Evolutionary conservation across 1,284 basidiomycete genomes (phyloP).

Genomic region (Fomes fomentarius): DNA sequence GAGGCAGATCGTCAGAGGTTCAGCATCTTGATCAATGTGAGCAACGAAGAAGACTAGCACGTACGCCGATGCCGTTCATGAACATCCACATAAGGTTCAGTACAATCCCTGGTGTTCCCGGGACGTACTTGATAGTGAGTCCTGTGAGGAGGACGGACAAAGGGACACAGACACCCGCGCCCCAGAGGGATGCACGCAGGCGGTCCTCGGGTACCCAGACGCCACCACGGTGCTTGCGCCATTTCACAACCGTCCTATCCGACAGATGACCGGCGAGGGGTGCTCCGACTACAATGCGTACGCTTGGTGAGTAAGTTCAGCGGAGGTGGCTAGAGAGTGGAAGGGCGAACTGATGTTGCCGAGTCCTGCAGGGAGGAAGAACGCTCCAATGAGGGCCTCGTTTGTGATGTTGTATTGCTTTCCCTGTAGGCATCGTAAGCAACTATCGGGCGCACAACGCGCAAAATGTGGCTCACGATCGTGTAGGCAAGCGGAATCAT

Average conservation of each 20-base stretch:
- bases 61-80: constrained; percentile 52
- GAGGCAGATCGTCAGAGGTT: too few species aligned
- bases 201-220: constrained; percentile 64
- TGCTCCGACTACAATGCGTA: constrained; percentile 48
- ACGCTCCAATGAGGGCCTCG: constrained; percentile 58
- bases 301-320: neutral
- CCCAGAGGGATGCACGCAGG: constrained; percentile 51
- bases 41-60: constrained; percentile 22
- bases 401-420: constrained; percentile 61
- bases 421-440: constrained; percentile 39
- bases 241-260: constrained; percentile 49
- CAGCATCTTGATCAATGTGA: too few species aligned
- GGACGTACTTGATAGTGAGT: constrained; percentile 40
- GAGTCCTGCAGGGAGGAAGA: constrained; percentile 61
- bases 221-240: constrained; percentile 51
- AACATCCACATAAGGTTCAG: constrained; percentile 48
- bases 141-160: constrained; percentile 40
- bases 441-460: neutral
- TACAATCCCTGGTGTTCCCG: constrained; percentile 42
- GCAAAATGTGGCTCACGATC: constrained; percentile 32
- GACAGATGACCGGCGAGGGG: constrained; percentile 55
- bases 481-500: constrained; percentile 44
- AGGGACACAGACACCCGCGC: constrained; percentile 48
- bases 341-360: constrained; percentile 59
- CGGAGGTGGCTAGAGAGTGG: neutral